Percentiles rank a stretch among this genome's conserved stretches.
These are phyloP conservation scores for Penicillium antarcticum DNA, from an alignment of 495 filamentous ascomycete genomes.

Conservation along the genomic window DNA sequence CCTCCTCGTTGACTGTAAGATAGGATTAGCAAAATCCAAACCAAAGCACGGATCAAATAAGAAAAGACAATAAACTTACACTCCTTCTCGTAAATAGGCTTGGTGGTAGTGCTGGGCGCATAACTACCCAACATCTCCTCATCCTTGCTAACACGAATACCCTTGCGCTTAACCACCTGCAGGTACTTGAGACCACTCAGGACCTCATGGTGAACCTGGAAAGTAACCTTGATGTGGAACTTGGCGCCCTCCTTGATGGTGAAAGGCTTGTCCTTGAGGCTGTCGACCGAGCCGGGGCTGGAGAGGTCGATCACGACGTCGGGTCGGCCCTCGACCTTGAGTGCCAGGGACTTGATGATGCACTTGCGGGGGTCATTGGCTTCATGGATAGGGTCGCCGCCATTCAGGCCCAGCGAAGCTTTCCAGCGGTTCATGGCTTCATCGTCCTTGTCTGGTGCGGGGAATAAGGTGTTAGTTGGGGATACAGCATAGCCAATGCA, in stretches of 20 bases:
- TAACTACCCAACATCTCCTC: constrained; percentile 98
- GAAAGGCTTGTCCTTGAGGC: constrained; percentile 84
- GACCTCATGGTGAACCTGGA: constrained; percentile 94
- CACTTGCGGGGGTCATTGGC: constrained; percentile 75
- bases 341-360: constrained; percentile 86
- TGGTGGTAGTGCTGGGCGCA: constrained; percentile 81
- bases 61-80: constrained; percentile 57
- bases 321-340: constrained; percentile 71
- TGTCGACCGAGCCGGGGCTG: constrained; percentile 57
- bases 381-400: constrained; percentile 61
- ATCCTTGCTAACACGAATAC: constrained; percentile 79
- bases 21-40: not conserved
- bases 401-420: constrained; percentile 79
- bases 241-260: constrained; percentile 91
- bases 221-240: constrained; percentile 89
- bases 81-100: constrained; percentile 79
- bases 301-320: constrained; percentile 85
- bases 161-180: constrained; percentile 85
- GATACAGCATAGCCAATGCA: not conserved
- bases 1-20: constrained; percentile 72
- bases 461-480: constrained; percentile 2
- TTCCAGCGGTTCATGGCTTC: constrained; percentile 97
- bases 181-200: constrained; percentile 92
- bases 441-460: constrained; percentile 59
- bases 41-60: too few species aligned